Base-by-base conservation (phyloP, 306 rosid species). In the Purshia tridentata region DNA sequence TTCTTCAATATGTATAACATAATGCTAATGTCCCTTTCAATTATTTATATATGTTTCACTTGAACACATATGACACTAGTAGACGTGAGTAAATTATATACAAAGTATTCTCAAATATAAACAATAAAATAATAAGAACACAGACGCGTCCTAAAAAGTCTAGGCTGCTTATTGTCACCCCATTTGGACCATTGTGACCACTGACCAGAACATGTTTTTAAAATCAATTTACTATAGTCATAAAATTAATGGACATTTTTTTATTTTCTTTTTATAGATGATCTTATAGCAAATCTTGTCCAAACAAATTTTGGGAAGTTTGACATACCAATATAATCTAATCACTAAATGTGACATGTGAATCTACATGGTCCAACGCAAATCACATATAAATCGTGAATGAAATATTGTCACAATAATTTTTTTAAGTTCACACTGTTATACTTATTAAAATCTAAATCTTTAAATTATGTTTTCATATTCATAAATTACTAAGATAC, bases 161-260 rank as follows among this genome's bases (percentile, higher is more conserved):
- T 29, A 22, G 8, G 6, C 16, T 49, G 4, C 1, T 49, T 75
- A 2, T 51, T 56, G 54, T 56, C 44, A 54, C 55, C 42, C 67
- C 64, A 41, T 66, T 75, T 67, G 60, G 50, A 76, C 69, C 73
- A 5, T 39, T 55, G 29, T 58, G 61, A 37, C 52, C 48, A 29
- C n/a, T 58, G 61, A 37, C 52, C 48, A 29, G 42, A 40, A 0
- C 51, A 40, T 11, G n/a, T 1, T 29, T 29, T 29, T 29, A 29
- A 29, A 51, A 51, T 5, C 3, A 50, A 50, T 15, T 15, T 1
- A 15, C 6, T 50, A 50, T 5, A 50, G 15, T 4, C 55, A 15
- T 18, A 50, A 14, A 50, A 14, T 50, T 6, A 50, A 50, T 50
- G 55, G 54, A 14, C n/a, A 49, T 0, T 49, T 13, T 13, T 4